Evolutionary conservation across 1,284 basidiomycete species (phyloP).

Genomic region (Inonotus hispidus): DNA sequence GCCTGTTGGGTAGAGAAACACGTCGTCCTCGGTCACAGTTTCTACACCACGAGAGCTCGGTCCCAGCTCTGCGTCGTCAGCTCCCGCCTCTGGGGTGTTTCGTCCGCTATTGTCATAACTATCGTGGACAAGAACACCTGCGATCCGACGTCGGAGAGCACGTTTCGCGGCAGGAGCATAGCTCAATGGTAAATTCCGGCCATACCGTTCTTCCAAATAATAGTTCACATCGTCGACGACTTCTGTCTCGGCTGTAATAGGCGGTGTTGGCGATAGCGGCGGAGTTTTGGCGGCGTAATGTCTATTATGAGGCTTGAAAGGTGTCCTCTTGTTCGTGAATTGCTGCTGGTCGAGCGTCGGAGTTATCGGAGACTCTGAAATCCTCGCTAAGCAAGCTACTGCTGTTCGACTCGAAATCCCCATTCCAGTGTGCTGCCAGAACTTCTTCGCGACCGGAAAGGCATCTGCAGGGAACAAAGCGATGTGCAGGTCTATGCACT

Average conservation of each 20-base stretch:
- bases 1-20: conserved; percentile 82
- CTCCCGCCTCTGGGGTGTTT: conserved; percentile 34
- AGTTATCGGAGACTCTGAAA: conserved; percentile 37
- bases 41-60: conserved; percentile 57
- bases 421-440: conserved; percentile 94
- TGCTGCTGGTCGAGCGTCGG: conserved; percentile 24
- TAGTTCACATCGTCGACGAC: conserved; percentile 25
- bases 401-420: conserved; percentile 88
- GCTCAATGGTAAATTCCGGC: conserved; percentile 80
- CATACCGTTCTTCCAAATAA: conserved; percentile 93
- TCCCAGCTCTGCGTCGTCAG: conserved; percentile 43
- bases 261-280: conserved; percentile 18
- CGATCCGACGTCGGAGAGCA: conserved; percentile 83
- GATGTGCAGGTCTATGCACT: conserved; percentile 65
- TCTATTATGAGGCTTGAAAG: conserved; percentile 46
- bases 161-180: conserved; percentile 78
- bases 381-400: conserved; percentile 72
- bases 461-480: conserved; percentile 70
- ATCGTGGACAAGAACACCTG: conserved; percentile 76
- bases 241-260: conserved; percentile 7
- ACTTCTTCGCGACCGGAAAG: conserved; percentile 77
- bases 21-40: conserved; percentile 76
- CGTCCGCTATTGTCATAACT: conserved; percentile 23
- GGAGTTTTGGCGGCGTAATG: conserved; percentile 54
- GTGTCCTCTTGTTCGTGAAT: conserved; percentile 26